These are phyloP conservation scores for Penicillium griseofulvum DNA, from an alignment of 2,329 filamentous ascomycete species.

Conservation along the genomic window DNA sequence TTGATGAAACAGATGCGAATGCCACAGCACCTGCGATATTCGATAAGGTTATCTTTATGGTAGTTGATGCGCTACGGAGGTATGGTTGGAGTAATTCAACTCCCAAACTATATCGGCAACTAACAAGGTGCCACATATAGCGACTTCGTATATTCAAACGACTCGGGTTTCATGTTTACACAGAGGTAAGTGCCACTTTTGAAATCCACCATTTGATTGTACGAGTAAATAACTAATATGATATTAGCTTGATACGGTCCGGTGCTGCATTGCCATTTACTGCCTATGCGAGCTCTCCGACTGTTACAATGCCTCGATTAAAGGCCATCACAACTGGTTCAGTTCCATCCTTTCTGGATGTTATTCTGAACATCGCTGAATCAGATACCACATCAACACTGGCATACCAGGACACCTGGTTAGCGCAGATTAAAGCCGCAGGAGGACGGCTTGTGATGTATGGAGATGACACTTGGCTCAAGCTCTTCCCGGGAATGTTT, in stretches of 20 bases:
- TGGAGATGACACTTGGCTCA: conserved; percentile 97
- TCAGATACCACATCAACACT: conserved; percentile 87
- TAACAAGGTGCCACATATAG: conserved; percentile 46
- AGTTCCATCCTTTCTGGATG: conserved; percentile 95
- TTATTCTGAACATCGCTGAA: conserved; percentile 95
- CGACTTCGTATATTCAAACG: conserved; percentile 84
- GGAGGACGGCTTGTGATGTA: conserved; percentile 85
- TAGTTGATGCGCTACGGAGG: conserved; percentile 91
- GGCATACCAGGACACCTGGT: conserved; percentile 88
- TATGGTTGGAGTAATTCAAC: conserved; percentile 38
- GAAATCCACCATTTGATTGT: conserved; percentile 1
- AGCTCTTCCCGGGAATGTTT: conserved; percentile 89
- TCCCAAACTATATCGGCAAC: not conserved
- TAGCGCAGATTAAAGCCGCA: conserved; percentile 82
- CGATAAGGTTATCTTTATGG: conserved; percentile 92
- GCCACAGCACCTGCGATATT: conserved; percentile 64
- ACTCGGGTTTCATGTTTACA: conserved; percentile 81
- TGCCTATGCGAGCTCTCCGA: conserved; percentile 91
- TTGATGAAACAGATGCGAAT: conserved; percentile 51
- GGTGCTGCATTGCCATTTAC: conserved; percentile 89
- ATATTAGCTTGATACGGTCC: conserved; percentile 70
- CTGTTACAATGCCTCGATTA: conserved; percentile 95
- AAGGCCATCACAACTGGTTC: conserved; percentile 97
- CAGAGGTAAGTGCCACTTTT: conserved; percentile 62
- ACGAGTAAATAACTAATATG: conserved; percentile 5